Percentiles rank a stretch among this genome's conserved stretches.
These are phyloP conservation scores for Fusarium phyllophilum DNA, from an alignment of 2,329 filamentous ascomycete species.

Conservation along the genomic window DNA sequence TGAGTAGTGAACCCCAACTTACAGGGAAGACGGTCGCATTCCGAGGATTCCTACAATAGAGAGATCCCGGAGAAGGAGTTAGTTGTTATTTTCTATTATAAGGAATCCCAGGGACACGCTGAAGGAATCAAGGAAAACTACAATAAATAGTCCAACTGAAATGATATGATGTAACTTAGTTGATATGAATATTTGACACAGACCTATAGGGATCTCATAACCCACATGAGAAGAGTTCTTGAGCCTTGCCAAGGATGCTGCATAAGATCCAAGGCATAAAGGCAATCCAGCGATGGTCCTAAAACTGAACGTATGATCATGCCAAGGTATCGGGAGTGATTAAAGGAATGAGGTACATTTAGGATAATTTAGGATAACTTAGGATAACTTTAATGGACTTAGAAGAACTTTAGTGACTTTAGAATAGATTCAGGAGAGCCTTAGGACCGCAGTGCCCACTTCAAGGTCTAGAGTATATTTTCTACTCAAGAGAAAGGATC, in stretches of 20 bases:
- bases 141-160: not conserved
- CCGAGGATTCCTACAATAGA: not conserved
- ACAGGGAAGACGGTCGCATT: no score
- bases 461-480: not conserved
- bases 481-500: not conserved
- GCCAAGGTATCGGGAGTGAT: not conserved
- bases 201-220: not conserved
- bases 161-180: not conserved
- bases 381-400: no score
- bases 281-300: no score
- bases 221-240: not conserved
- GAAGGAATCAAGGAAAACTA: no score
- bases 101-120: not conserved
- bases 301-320: not conserved
- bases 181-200: not conserved
- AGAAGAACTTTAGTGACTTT: not conserved
- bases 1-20: no score
- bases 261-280: not conserved
- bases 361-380: no score
- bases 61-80: not conserved
- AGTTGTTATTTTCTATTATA: no score
- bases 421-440: not conserved
- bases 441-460: not conserved
- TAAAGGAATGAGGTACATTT: not conserved
- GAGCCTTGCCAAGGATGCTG: not conserved